These are phyloP conservation scores for Curvularia sp. DNA, from an alignment of 2,329 filamentous ascomycete species.

Conservation along the genomic window DNA sequence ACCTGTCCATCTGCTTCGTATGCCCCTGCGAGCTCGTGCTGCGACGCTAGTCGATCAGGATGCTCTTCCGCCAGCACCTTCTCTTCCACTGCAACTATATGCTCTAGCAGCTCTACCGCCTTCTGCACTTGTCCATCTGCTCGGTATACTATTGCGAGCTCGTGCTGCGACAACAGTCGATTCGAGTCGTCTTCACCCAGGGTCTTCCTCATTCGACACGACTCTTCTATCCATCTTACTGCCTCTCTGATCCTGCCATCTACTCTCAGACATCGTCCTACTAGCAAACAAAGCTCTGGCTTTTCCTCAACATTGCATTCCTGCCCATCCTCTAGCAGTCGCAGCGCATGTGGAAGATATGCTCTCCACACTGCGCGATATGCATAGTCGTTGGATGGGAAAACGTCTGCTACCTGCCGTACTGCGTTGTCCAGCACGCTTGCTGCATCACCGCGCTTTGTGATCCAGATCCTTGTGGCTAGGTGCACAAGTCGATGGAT, in stretches of 20 bases:
- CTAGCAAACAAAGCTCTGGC: background rate
- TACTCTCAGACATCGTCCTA: background rate
- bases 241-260: background rate
- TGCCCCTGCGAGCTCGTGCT: too few relatives aligned
- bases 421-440: background rate
- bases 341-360: background rate
- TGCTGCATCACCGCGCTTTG: background rate
- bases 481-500: slow-evolving; percentile 29
- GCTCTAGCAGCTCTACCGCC: too few relatives aligned
- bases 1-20: too few relatives aligned
- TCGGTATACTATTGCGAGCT: too few relatives aligned
- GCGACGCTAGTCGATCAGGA: too few relatives aligned
- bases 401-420: background rate
- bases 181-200: too few relatives aligned
- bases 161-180: too few relatives aligned
- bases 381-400: background rate
- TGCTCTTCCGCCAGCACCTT: too few relatives aligned
- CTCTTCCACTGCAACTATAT: too few relatives aligned
- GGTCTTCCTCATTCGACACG: too few relatives aligned
- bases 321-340: background rate
- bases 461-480: slow-evolving; percentile 19
- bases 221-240: background rate
- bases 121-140: too few relatives aligned
- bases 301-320: background rate
- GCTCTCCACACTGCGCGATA: background rate